Base-by-base conservation (phyloP, 106 monocot species). In the Dendrobium catenatum region DNA sequence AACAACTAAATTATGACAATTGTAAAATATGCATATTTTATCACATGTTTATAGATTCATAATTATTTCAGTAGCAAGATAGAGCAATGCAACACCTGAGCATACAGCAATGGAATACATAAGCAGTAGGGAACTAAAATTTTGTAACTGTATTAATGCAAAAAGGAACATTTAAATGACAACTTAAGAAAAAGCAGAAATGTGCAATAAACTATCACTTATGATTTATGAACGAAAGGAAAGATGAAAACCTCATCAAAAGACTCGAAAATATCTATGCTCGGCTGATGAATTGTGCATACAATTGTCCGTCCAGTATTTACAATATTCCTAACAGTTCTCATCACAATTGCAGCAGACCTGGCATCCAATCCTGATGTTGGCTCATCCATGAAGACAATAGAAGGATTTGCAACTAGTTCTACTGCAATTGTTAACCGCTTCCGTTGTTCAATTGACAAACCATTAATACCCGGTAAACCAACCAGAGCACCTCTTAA, bases 311-410 rank as follows among this genome's bases (percentile, higher is more conserved):
- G 86, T 40, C 99, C 99, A 26, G 99, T 99, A 78, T 99, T 93
- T 77, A 93, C 99, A 85, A 99, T 99, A 83, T 99, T 99, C 72
- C 99, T 87, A 42, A 99, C 99, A 77, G 99, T 95, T 80, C 99
- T 93, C 99, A 99, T 99, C 10, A 99, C 99, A 79, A 99, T 95
- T 20, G 99, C 95, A 73, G 99, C 99, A 79, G 99, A 56, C 54
- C 99, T 91, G 43, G 99, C 99, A 95, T 99, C 99, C 75, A 99
- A 85, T 48, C 99, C 99, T 40, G 99, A 99, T 70, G 99, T 99
- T 16, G 99, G 99, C 80, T 99, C 99, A 85, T 99, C 99, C 99
- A 99, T 99, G 85, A 99, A 99, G 11, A 99, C 91, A 83, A 99
- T 95, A 59, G 95, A 99, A 76, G 99, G 99, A 81, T 99, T 99